Conservation (phyloP, 2,329 filamentous ascomycete genomes). For the Fusarium coicis region DNA sequence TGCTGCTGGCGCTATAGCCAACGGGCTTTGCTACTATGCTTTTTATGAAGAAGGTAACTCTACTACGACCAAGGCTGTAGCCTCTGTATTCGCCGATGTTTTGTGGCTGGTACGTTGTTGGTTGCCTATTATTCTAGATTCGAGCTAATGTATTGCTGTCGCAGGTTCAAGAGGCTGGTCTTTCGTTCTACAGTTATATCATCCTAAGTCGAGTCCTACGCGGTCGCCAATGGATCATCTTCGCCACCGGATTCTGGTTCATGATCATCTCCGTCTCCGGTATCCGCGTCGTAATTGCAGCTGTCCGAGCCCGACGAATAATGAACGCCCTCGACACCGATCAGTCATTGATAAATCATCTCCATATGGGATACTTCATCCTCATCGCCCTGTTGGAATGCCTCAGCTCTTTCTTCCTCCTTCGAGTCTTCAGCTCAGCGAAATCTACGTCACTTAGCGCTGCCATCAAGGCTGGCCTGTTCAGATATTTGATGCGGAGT, state of each 20-base stretch:
- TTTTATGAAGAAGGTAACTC: constrained; percentile 48
- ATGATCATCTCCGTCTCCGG: constrained; percentile 63
- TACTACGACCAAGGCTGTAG: constrained; percentile 44
- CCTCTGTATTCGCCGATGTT: constrained; percentile 53
- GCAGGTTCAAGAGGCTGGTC: constrained; percentile 57
- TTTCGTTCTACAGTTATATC: constrained; percentile 62
- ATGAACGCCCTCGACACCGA: constrained; percentile 35
- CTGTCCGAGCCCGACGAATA: constrained; percentile 47
- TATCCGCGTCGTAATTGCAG: constrained; percentile 57
- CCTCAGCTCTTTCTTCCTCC: constrained; percentile 53
- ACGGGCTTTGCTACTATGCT: constrained; percentile 57
- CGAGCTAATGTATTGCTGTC: not conserved
- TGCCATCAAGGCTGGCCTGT: constrained; percentile 49
- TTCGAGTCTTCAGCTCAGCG: constrained; percentile 51
- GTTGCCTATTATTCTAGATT: accelerated
- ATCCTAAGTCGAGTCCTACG: constrained; percentile 63
- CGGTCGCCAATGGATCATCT: constrained; percentile 54
- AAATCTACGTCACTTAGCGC: constrained; percentile 43
- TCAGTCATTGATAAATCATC: constrained; percentile 49
- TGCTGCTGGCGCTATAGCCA: constrained; percentile 52
- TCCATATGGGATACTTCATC: constrained; percentile 56
- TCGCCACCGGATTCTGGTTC: constrained; percentile 65
- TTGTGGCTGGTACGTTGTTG: constrained; percentile 52
- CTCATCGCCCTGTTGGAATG: constrained; percentile 55
- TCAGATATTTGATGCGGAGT: constrained; percentile 53